Conservation (phyloP, 2,329 filamentous ascomycete genomes). For the Phymatotrichopsis omnivora region DNA sequence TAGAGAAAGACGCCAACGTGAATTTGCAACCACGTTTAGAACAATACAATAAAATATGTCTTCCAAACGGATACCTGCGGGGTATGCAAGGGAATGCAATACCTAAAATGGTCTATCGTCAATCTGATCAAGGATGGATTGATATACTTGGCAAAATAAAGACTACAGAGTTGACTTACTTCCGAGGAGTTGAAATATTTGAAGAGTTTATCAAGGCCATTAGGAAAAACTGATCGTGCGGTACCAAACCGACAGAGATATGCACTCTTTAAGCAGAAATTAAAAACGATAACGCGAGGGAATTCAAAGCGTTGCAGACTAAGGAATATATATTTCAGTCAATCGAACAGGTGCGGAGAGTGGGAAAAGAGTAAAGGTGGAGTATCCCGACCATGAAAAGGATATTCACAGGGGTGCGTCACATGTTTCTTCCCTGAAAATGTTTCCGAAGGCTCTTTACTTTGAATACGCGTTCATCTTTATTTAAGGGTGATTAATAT, state of each 20-base stretch:
- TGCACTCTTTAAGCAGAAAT: slow-evolving; percentile 34
- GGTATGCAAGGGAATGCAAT: slow-evolving; percentile 47
- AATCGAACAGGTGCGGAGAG: slow-evolving; percentile 18
- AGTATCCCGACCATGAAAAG: not conserved
- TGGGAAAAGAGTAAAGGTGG: not conserved
- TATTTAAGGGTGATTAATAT: slow-evolving; percentile 3
- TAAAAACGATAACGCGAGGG: slow-evolving; percentile 33
- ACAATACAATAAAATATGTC: slow-evolving; percentile 47
- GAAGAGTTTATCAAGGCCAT: slow-evolving; percentile 19
- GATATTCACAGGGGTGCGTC: too few species aligned
- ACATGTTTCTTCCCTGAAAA: not conserved
- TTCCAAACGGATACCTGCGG: slow-evolving; percentile 48
- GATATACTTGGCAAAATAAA: slow-evolving; percentile 46
- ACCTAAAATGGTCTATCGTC: slow-evolving; percentile 48
- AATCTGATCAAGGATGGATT: slow-evolving; percentile 46
- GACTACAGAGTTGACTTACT: slow-evolving; percentile 36
- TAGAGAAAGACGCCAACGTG: too few species aligned
- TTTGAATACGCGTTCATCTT: too few species aligned
- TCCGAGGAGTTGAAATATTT: slow-evolving; percentile 17
- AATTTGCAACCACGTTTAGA: slow-evolving; percentile 21
- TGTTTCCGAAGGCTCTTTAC: too few species aligned
- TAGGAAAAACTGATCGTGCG: slow-evolving; percentile 15
- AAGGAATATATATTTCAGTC: slow-evolving; percentile 31
- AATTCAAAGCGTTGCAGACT: slow-evolving; percentile 34
- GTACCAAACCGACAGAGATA: slow-evolving; percentile 29